phyloP scores from a whole-genome alignment of 805 yeast genomes.

The Blastobotrys chiropterorum region DNA sequence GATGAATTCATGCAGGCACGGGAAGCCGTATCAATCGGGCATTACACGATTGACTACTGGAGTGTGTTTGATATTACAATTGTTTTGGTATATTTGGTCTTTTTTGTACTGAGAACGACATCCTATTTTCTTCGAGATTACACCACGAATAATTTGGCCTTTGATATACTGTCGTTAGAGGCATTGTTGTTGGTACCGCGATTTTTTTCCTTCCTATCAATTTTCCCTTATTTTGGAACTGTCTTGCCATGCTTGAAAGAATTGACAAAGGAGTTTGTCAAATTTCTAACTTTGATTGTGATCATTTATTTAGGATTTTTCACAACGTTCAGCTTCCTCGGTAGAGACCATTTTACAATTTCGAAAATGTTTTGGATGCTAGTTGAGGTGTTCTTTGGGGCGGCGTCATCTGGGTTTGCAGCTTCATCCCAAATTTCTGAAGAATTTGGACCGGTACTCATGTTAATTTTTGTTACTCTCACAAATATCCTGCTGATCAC shows the following conservation, averaged over 20 bases:
- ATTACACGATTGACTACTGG: constrained; percentile 28
- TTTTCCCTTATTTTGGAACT: constrained; percentile 31
- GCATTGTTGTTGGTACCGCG: constrained; percentile 29
- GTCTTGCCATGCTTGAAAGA: constrained; percentile 29
- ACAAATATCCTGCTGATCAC: constrained; percentile 28
- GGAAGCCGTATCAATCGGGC: constrained; percentile 25
- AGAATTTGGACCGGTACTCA: constrained; percentile 28
- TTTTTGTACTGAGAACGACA: constrained; percentile 18
- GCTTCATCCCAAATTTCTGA: constrained; percentile 27
- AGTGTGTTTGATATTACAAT: constrained; percentile 26
- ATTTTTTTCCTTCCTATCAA: constrained; percentile 26
- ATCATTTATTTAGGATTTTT: constrained; percentile 29
- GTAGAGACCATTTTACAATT: constrained; percentile 25
- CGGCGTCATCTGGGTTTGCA: constrained; percentile 29
- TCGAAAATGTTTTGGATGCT: constrained; percentile 29
- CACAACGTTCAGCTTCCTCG: constrained; percentile 30
- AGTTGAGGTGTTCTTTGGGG: constrained; percentile 30
- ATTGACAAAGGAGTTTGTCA: constrained; percentile 28
- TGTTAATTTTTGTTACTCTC: constrained; percentile 29
- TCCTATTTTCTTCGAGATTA: constrained; percentile 15
- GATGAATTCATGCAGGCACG: constrained; percentile 66
- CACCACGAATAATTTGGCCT: constrained; percentile 20
- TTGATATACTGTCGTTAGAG: constrained; percentile 27
- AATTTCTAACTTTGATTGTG: constrained; percentile 25
- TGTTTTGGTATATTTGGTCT: constrained; percentile 17